These are phyloP conservation scores for Phoma herbarum DNA, from an alignment of 2,329 filamentous ascomycete species.

Conservation along the genomic window DNA sequence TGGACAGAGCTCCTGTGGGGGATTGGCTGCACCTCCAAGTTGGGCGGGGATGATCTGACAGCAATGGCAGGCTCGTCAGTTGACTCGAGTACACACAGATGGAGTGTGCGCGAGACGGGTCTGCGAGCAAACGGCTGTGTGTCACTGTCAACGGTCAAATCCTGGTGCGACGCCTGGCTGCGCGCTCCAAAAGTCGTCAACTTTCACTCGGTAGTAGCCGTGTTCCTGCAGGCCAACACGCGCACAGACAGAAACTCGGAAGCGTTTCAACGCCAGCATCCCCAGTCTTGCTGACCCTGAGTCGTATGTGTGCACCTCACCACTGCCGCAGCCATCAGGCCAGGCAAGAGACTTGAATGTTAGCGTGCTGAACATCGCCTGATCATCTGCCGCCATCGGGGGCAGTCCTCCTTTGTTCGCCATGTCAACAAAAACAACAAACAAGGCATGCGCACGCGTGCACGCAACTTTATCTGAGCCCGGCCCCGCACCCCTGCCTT, in stretches of 20 bases:
- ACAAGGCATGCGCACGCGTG: not conserved
- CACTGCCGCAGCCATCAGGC: not conserved
- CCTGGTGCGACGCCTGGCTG: constrained; percentile 7
- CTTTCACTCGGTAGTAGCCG: constrained; percentile 11
- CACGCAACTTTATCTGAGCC: not conserved
- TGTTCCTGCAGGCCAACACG: constrained; percentile 9
- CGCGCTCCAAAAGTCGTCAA: not conserved
- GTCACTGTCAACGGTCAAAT: not conserved
- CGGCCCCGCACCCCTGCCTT: constrained; percentile 8
- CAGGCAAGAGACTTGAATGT: not conserved
- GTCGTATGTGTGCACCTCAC: not conserved
- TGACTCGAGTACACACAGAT: not conserved
- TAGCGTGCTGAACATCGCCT: not conserved
- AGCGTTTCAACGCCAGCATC: constrained; percentile 4
- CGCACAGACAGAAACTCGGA: constrained; percentile 5
- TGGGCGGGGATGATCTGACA: constrained; percentile 4
- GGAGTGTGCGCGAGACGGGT: not conserved
- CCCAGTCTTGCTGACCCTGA: constrained; percentile 1
- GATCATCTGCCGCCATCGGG: not conserved
- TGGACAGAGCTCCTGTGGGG: constrained; percentile 12
- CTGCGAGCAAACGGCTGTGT: not conserved
- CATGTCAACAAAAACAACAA: not conserved
- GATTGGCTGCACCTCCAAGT: constrained; percentile 11
- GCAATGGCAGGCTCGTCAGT: constrained; percentile 5
- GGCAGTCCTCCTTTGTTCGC: not conserved